phyloP scores from a whole-genome alignment of 768 basidiomycete species.

The Boletus sp. region DNA sequence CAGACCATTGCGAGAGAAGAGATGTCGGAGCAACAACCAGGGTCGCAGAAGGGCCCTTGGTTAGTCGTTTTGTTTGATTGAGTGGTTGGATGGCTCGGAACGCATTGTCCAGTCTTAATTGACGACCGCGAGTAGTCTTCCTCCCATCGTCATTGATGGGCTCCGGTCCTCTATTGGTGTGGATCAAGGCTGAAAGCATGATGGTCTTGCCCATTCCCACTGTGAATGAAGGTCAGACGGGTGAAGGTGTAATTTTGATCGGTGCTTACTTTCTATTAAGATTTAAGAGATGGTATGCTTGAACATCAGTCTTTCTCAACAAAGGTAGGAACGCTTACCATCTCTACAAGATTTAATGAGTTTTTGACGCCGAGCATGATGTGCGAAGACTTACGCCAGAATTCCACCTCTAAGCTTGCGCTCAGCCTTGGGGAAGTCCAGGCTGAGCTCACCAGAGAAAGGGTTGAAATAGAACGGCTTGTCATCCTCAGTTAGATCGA shows the following conservation, averaged over 20 bases:
- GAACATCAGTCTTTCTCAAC: conserved; percentile 1
- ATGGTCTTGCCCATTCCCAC: conserved; percentile 98
- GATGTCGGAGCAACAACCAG: conserved; percentile 93
- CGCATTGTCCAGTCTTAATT: conserved; percentile 59
- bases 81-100: conserved; percentile 49
- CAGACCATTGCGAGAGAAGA: conserved; percentile 89
- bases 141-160: conserved; percentile 29
- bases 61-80: conserved; percentile 29
- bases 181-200: conserved; percentile 88
- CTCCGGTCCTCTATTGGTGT: conserved; percentile 61
- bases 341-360: conserved; percentile 30
- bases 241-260: background rate
- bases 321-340: conserved; percentile 25
- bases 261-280: conserved; percentile 48
- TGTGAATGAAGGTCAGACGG: conserved; percentile 28
- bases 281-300: background rate
- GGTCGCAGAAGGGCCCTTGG: conserved; percentile 56
- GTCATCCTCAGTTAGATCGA: conserved; percentile 82
- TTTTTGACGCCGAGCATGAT: background rate
- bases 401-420: conserved; percentile 83
- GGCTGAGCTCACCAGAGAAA: conserved; percentile 85
- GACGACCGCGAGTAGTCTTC: conserved; percentile 44
- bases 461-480: conserved; percentile 85
- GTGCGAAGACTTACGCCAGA: conserved; percentile 62
- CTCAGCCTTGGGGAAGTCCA: conserved; percentile 81